Evolutionary conservation across 2,329 filamentous ascomycete species (phyloP).

Genomic region (Botrytis aclada): DNA sequence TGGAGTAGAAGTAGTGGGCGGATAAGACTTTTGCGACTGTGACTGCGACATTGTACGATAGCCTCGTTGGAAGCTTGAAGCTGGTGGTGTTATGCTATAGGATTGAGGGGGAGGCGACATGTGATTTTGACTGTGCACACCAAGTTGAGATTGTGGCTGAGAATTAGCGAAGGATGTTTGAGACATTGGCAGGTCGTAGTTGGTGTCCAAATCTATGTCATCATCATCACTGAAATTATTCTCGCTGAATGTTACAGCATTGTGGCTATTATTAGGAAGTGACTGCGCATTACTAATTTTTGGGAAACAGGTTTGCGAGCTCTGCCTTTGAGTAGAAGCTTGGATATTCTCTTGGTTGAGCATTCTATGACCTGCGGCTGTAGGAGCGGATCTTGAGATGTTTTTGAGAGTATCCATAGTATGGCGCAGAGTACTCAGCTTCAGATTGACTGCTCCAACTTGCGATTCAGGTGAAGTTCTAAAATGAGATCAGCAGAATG

Average conservation of each 20-base stretch:
- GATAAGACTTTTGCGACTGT: not conserved
- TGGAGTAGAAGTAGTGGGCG: not conserved
- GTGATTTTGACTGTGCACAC: not conserved
- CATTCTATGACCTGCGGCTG: not conserved
- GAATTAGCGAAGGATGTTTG: not conserved
- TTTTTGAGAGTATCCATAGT: not conserved
- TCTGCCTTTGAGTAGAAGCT: not conserved
- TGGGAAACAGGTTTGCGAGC: not conserved
- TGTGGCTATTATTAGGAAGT: not conserved
- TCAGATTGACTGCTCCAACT: not conserved
- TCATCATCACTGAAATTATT: slow-evolving; percentile 9
- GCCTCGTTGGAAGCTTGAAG: not conserved
- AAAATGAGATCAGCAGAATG: not conserved
- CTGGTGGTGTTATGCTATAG: not conserved
- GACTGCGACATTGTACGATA: not conserved
- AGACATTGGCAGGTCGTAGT: not conserved
- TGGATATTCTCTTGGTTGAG: not conserved
- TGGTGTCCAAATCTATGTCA: not conserved
- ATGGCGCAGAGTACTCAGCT: not conserved
- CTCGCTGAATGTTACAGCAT: not conserved
- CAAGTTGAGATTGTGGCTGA: not conserved
- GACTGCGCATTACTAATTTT: not conserved
- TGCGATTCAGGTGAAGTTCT: not conserved
- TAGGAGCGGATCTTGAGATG: not conserved
- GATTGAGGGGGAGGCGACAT: not conserved